A percentile compares a stretch with the other conserved stretches of the same genome.
Evolutionary conservation across 78 protist species (phyloP).

Genomic region (Speleostelium caveatum): DNA sequence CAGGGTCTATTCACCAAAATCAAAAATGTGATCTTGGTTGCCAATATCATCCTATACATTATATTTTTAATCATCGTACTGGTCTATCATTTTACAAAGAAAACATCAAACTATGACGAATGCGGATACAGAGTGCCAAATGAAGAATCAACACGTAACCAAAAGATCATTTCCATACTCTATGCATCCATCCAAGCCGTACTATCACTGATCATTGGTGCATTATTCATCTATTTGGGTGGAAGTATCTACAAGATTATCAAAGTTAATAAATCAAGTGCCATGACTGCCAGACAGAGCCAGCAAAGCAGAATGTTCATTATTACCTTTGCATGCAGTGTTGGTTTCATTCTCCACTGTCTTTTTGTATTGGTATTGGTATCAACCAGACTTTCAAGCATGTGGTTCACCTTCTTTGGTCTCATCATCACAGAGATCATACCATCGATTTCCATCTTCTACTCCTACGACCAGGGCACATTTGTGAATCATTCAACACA

Average conservation of each 20-base stretch:
- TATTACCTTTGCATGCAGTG: neutral
- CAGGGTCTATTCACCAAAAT: neutral
- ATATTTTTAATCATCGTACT: conserved; percentile 30
- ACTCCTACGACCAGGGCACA: conserved; percentile 61
- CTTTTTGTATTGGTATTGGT: conserved; percentile 30
- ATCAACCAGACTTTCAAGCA: conserved; percentile 1
- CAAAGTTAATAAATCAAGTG: neutral
- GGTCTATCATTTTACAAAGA: conserved; percentile 24
- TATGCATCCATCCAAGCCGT: conserved; percentile 38
- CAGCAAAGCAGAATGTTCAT: conserved; percentile 22
- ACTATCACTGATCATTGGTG: conserved; percentile 27
- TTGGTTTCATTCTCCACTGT: conserved; percentile 52
- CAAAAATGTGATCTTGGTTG: neutral
- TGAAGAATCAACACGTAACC: neutral
- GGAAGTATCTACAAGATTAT: neutral
- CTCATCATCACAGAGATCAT: conserved; percentile 41
- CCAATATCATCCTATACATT: conserved; percentile 27
- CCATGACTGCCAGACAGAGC: neutral
- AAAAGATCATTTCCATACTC: conserved; percentile 28
- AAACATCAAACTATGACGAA: neutral
- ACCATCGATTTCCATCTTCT: conserved; percentile 28
- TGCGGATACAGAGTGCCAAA: conserved; percentile 14
- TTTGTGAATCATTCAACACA: too few relatives aligned
- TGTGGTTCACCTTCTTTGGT: conserved; percentile 39
- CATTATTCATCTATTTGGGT: conserved; percentile 43